A percentile compares a stretch with the other conserved stretches of the same genome.
phyloP scores from a whole-genome alignment of 805 yeast genomes.

The Tetrapisispora nanseiensis region DNA sequence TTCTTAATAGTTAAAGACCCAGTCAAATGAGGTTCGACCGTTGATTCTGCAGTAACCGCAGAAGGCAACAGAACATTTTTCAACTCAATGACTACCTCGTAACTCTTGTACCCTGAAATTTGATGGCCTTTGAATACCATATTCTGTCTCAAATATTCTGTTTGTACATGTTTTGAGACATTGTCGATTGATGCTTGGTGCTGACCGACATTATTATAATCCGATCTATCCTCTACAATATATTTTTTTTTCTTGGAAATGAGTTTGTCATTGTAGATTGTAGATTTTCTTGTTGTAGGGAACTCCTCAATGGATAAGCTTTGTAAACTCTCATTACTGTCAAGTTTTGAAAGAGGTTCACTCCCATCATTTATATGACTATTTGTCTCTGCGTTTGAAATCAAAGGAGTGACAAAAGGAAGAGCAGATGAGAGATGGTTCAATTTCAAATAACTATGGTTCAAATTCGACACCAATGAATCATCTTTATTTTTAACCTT shows the following conservation, averaged over 20 bases:
- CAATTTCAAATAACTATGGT: background rate
- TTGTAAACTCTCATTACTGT: background rate
- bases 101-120: constrained; percentile 27
- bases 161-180: background rate
- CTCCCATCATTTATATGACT: constrained; percentile 23
- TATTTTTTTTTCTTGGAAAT: constrained; percentile 10
- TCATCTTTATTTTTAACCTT: background rate
- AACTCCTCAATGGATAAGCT: background rate
- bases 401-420: too few species aligned
- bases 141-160: constrained; percentile 6
- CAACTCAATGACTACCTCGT: constrained; percentile 48
- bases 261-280: too few species aligned
- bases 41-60: background rate
- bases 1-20: constrained; percentile 66
- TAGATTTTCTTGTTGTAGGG: too few species aligned
- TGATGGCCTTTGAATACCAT: constrained; percentile 29
- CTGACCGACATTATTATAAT: background rate
- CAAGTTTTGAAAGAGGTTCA: constrained; percentile 16
- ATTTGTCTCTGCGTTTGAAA: too few species aligned
- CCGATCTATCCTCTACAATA: constrained; percentile 8
- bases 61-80: constrained; percentile 44
- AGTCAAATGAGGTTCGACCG: constrained; percentile 34
- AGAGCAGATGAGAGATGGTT: too few species aligned
- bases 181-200: background rate
- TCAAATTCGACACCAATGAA: background rate